Base-by-base conservation (phyloP, 768 basidiomycete genomes). In the Leccinellum albellum region DNA sequence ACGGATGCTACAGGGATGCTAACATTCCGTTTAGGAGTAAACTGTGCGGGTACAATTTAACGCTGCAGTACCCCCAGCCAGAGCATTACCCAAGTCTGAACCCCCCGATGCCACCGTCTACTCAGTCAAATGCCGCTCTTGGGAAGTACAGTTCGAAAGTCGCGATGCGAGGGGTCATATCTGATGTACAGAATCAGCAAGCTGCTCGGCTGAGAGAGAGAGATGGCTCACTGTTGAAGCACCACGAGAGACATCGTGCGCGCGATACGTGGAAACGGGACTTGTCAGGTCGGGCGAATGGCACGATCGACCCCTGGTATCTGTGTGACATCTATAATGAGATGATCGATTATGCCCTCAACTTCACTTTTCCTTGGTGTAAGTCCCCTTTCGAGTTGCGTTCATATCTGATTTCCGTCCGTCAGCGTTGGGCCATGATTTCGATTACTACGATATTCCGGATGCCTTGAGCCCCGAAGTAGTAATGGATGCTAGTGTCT, bases 341-440 rank as follows among this genome's bases (percentile, higher is more conserved):
- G 72, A 79, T 85, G 70, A 62, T 87, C 29, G 87, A 89, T 64
- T 89, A 89, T 64, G 85, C 87, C 7, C 49, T 83, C 57, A 89
- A 89, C 64, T 88, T 79, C 66, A 87, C 86, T 0, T 82, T 77
- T 66, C 88, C 88, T 1, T 81, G 80, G 80, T 65, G 75, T 81
- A 68, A 26, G 78, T 57, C 28, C 49, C 26, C 21, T 6, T 29
- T 28, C 5, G 6, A 26, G 26, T 28, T 6, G 28, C 7, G 28
- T 6, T 28, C 28, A 28, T 28, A 6, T 28, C 28, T 28, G 28
- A 28, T 6, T 6, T 28, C 6, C n/a, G 28, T 28, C 28, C 7
- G 28, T 28, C 28, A 28, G 28, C 28, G 28, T 28, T 28, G 28
- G 6, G 28, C 28, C 3, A 6, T 4, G 28, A 6, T 28, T 28